phyloP scores from a whole-genome alignment of 345 rosid species.

The Boechera retrofracta region DNA sequence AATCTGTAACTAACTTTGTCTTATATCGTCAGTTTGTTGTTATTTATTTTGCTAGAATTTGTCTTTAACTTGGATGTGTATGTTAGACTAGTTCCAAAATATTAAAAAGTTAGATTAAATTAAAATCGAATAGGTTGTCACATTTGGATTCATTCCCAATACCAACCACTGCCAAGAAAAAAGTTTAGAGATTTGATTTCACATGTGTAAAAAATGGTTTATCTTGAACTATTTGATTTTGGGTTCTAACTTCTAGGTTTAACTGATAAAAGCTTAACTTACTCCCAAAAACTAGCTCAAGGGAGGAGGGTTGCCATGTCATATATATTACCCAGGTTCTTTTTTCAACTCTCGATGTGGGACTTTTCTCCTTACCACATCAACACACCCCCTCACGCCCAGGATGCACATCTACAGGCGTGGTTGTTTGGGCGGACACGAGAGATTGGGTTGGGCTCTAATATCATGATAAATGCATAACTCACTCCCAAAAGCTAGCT shows the following conservation, averaged over 20 bases:
- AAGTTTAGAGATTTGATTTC: slow-evolving; percentile 20
- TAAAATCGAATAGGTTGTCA: slow-evolving; percentile 28
- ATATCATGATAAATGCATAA: too few relatives aligned
- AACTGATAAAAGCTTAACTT: too few relatives aligned
- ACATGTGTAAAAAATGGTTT: slow-evolving; percentile 6
- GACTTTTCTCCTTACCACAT: too few relatives aligned
- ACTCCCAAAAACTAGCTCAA: too few relatives aligned
- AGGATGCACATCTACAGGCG: too few relatives aligned
- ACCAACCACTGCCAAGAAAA: slow-evolving; percentile 20
- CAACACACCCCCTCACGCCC: too few relatives aligned
- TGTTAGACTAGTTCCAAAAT: slow-evolving; percentile 33
- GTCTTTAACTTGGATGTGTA: slow-evolving; percentile 23
- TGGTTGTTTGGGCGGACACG: too few relatives aligned
- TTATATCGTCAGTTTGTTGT: slow-evolving; percentile 3
- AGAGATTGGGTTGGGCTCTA: too few relatives aligned
- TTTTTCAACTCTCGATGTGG: too few relatives aligned
- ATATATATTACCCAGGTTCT: too few relatives aligned
- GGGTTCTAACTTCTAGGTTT: slow-evolving; percentile 3
- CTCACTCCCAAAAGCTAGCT: too few relatives aligned
- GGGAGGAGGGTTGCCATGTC: too few relatives aligned
- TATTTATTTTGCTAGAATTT: background rate
- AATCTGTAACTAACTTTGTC: slow-evolving; percentile 13
- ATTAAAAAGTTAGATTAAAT: background rate
- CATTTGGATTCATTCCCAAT: slow-evolving; percentile 26
- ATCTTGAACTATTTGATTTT: slow-evolving; percentile 10